Evolutionary conservation across 2,329 filamentous ascomycete genomes (phyloP).

Genomic region (Cryphonectria carpinicola): DNA sequence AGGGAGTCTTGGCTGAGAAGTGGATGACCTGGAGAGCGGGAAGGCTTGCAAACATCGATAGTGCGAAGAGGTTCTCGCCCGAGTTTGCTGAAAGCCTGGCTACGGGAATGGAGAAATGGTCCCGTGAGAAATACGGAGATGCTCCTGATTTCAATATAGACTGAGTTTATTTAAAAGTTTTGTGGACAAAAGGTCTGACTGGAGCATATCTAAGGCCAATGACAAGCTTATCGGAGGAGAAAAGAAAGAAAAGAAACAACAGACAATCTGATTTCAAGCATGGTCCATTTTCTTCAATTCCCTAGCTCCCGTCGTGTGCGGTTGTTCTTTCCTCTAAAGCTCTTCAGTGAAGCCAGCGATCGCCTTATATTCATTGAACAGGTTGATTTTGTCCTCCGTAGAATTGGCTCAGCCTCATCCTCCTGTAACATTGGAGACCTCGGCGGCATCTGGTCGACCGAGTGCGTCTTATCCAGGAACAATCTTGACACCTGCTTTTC

Average conservation of each 20-base stretch:
- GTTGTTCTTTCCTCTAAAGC: not conserved
- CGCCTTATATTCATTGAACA: not conserved
- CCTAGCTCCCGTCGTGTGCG: not conserved
- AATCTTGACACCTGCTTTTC: no score
- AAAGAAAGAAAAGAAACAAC: not conserved
- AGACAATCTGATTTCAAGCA: no score
- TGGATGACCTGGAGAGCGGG: slow-evolving; percentile 51
- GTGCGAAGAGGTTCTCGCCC: slow-evolving; percentile 43
- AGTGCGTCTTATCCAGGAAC: not conserved
- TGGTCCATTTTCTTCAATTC: not conserved
- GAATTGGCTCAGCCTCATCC: no score
- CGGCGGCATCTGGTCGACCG: not conserved
- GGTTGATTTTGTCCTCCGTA: not conserved
- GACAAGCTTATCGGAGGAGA: not conserved
- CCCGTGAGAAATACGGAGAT: slow-evolving; percentile 40
- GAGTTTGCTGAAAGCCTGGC: slow-evolving; percentile 42
- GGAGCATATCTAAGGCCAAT: not conserved
- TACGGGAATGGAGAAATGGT: slow-evolving; percentile 45
- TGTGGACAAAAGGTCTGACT: not conserved
- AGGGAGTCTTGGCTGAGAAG: slow-evolving; percentile 47
- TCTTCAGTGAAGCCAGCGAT: not conserved
- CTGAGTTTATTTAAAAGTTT: not conserved
- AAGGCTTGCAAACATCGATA: slow-evolving; percentile 39
- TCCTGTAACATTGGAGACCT: no score
- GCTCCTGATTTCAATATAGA: not conserved